A percentile compares a stretch with the other conserved stretches of the same genome.
These are phyloP conservation scores for Penicillium crustosum DNA, from an alignment of 2,329 filamentous ascomycete genomes.

Conservation along the genomic window DNA sequence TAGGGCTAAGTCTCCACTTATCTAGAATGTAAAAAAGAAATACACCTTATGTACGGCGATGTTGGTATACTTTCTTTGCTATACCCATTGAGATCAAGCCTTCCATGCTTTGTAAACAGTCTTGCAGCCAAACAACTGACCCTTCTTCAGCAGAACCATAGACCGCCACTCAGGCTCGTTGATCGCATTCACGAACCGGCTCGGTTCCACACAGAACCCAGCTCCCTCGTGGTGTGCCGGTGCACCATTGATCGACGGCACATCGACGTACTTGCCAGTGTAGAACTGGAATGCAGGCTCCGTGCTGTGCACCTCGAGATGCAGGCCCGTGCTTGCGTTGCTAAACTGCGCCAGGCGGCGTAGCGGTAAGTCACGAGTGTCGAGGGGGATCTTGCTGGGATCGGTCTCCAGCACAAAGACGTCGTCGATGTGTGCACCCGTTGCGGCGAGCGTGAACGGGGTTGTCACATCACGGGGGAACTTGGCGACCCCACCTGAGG, in stretches of 20 bases:
- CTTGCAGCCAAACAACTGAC: slow-evolving; percentile 75
- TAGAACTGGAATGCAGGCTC: slow-evolving; percentile 98
- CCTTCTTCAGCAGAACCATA: slow-evolving; percentile 80
- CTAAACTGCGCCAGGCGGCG: slow-evolving; percentile 68
- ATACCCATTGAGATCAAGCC: slow-evolving; percentile 29
- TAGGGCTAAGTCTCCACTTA: background rate
- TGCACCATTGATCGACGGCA: slow-evolving; percentile 61
- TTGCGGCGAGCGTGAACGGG: slow-evolving; percentile 69
- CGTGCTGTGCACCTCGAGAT: slow-evolving; percentile 84
- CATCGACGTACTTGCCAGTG: slow-evolving; percentile 80
- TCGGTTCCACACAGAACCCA: slow-evolving; percentile 90
- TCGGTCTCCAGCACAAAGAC: slow-evolving; percentile 78
- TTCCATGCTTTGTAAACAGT: slow-evolving; percentile 87
- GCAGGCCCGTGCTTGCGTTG: slow-evolving; percentile 71
- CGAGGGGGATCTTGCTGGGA: slow-evolving; percentile 59
- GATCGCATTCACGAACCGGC: slow-evolving; percentile 83
- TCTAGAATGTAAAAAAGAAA: background rate
- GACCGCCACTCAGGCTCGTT: slow-evolving; percentile 78
- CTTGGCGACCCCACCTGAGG: slow-evolving; percentile 66
- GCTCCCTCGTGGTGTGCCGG: slow-evolving; percentile 66
- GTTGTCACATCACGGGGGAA: slow-evolving; percentile 61
- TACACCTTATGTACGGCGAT: background rate
- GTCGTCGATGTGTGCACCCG: slow-evolving; percentile 78
- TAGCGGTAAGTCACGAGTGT: slow-evolving; percentile 65
- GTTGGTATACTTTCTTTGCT: background rate